Conservation (phyloP, 352 stramenopile genomes). For the Pythium utonaiense region DNA sequence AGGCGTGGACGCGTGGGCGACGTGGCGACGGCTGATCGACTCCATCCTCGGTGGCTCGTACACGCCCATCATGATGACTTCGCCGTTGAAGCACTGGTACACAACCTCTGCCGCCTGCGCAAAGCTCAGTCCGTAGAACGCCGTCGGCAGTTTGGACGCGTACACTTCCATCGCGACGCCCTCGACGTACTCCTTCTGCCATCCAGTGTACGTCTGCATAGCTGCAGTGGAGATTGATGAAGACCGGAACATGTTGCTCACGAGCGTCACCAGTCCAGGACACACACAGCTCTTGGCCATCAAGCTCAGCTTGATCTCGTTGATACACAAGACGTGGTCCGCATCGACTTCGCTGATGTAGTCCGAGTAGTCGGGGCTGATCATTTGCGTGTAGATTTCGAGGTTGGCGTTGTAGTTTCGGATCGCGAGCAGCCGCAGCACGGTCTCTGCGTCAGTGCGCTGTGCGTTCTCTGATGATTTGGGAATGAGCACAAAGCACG, state of each 20-base stretch:
- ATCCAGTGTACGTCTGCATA: conserved; percentile 22
- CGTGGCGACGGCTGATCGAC: not conserved
- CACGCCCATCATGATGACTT: conserved; percentile 49
- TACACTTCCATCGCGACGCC: conserved; percentile 59
- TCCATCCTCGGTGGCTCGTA: conserved; percentile 3
- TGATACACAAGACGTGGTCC: conserved; percentile 56
- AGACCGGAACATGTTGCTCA: conserved; percentile 63
- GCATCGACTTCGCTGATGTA: conserved; percentile 54
- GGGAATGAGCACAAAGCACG: conserved; percentile 52
- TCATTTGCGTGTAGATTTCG: conserved; percentile 59
- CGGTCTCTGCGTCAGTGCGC: conserved; percentile 48
- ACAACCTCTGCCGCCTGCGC: conserved; percentile 46
- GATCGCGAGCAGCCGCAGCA: conserved; percentile 55
- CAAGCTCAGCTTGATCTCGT: conserved; percentile 62
- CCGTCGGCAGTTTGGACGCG: conserved; percentile 37
- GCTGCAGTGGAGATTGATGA: conserved; percentile 25
- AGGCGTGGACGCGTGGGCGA: not conserved
- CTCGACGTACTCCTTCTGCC: conserved; percentile 53
- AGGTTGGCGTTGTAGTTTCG: conserved; percentile 58
- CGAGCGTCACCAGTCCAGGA: conserved; percentile 50
- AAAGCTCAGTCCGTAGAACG: conserved; percentile 50
- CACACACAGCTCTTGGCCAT: conserved; percentile 64
- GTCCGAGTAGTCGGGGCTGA: conserved; percentile 46
- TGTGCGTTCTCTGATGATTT: conserved; percentile 40
- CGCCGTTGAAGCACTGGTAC: conserved; percentile 54